Conservation (phyloP, 2,329 filamentous ascomycete species). For the Colletotrichum magnum region DNA sequence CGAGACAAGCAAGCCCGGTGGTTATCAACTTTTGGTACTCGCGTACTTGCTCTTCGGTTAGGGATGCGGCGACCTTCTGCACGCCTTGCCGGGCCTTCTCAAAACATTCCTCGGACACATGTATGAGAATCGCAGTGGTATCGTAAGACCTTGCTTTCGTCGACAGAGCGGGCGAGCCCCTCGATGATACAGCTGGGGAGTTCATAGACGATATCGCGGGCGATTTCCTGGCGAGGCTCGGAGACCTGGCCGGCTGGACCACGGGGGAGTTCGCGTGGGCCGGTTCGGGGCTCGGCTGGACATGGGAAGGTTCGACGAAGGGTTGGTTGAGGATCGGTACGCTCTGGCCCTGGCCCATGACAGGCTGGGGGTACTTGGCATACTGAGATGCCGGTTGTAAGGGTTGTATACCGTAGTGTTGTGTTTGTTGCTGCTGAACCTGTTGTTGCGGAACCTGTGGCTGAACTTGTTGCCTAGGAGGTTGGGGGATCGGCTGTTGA, state of each 20-base stretch:
- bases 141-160: slow-evolving; percentile 61
- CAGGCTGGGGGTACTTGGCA: slow-evolving; percentile 36
- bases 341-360: slow-evolving; percentile 34
- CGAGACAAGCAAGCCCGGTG: slow-evolving; percentile 80
- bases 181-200: slow-evolving; percentile 45
- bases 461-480: slow-evolving; percentile 7
- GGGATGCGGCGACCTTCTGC: slow-evolving; percentile 62
- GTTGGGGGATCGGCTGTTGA: slow-evolving; percentile 5
- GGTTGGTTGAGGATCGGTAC: slow-evolving; percentile 29
- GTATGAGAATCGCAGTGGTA: slow-evolving; percentile 73
- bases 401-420: slow-evolving; percentile 18
- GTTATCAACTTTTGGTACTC: slow-evolving; percentile 81
- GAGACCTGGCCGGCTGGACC: slow-evolving; percentile 50
- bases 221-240: slow-evolving; percentile 58
- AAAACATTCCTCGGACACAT: slow-evolving; percentile 84
- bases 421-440: slow-evolving; percentile 15
- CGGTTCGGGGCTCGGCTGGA: slow-evolving; percentile 54
- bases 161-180: slow-evolving; percentile 54
- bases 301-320: slow-evolving; percentile 28
- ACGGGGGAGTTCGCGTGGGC: slow-evolving; percentile 59
- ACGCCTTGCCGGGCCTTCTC: slow-evolving; percentile 73
- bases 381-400: slow-evolving; percentile 33
- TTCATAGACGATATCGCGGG: slow-evolving; percentile 44
- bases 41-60: slow-evolving; percentile 67
- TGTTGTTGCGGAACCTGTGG: background rate